Evolutionary conservation across 1,284 basidiomycete genomes (phyloP), one percentile per base, ranked within the genome.

Genomic region (Rhodotorula sp.): DNA sequence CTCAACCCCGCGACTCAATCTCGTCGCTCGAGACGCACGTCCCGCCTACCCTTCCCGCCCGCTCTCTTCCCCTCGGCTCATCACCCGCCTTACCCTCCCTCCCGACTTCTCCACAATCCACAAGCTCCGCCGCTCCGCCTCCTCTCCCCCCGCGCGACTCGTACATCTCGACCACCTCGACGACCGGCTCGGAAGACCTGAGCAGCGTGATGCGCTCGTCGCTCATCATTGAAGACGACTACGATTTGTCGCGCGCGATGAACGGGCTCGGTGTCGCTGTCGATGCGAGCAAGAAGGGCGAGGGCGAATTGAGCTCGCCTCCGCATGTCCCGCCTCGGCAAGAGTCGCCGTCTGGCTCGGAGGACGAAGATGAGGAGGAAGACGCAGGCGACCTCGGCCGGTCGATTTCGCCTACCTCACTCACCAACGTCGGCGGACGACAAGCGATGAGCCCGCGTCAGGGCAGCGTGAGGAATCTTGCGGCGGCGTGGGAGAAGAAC

Each of bases 311-410:
- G 47, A 11, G 46, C 34, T 30, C 50, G n/a, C 26, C 26, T 30
- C 58, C 58, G 47, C 58, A 47, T 11, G 46, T 59, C 2, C 58
- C 47, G 7, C 47, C 47, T 1, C 46, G 40, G 40, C 40, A 15
- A 18, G 40, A 8, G 40, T 44, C 40, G 5, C 40, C 40, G 40
- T 44, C 40, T 44, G 40, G 40, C 40, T 44, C 40, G 24, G 31
- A 51, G 13, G 28, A 31, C 7, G 31, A 59, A 31, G 48, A 34
- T 30, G 46, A 28, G 0, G 59, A 52, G 6, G 47, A 54, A 11
- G 59, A 68, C 46, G 58, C 54, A 2, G 67, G 63, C n/a, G 67
- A 69, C 24, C 51, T 65, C 15, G 63, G 67, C 5, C 37, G 59
- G 22, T 62, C 60, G 16, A 26, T 67, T 4, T 34, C 50, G 7